A percentile compares a stretch with the other conserved stretches of the same genome.
phyloP scores from a whole-genome alignment of 2,329 filamentous ascomycete species.

The Venturia asperata region DNA sequence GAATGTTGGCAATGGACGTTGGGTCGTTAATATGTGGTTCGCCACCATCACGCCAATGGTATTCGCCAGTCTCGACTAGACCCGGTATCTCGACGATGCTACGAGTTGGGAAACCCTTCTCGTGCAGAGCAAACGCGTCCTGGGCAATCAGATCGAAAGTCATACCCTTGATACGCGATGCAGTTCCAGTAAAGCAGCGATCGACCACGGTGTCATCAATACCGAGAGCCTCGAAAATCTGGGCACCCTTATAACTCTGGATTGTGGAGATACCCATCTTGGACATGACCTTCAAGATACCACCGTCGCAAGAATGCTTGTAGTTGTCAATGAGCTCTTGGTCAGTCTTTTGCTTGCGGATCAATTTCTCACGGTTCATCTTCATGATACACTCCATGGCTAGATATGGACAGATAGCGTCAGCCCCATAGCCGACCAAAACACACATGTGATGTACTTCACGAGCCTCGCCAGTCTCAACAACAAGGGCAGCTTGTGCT shows the following conservation, averaged over 20 bases:
- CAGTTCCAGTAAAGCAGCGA: slow-evolving; percentile 89
- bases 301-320: slow-evolving; percentile 92
- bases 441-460: slow-evolving; percentile 99
- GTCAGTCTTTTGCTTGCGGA: slow-evolving; percentile 79
- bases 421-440: slow-evolving; percentile 89
- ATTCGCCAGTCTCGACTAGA: slow-evolving; percentile 87
- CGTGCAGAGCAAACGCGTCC: slow-evolving; percentile 90
- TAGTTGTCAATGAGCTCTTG: slow-evolving; percentile 88
- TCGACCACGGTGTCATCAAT: slow-evolving; percentile 89
- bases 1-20: slow-evolving; percentile 89
- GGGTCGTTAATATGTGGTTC: slow-evolving; percentile 95
- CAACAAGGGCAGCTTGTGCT: slow-evolving; percentile 74
- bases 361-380: slow-evolving; percentile 87
- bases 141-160: slow-evolving; percentile 91
- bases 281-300: slow-evolving; percentile 97
- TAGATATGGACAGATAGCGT: slow-evolving; percentile 90
- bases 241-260: slow-evolving; percentile 93
- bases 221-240: slow-evolving; percentile 94
- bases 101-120: slow-evolving; percentile 81
- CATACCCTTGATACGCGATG: slow-evolving; percentile 87
- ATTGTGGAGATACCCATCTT: slow-evolving; percentile 99
- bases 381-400: slow-evolving; percentile 95
- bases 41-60: slow-evolving; percentile 96
- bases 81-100: slow-evolving; percentile 69
- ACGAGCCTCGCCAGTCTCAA: slow-evolving; percentile 91